phyloP scores from a whole-genome alignment of 164 flowering plant genomes.

The Stephania japonica region DNA sequence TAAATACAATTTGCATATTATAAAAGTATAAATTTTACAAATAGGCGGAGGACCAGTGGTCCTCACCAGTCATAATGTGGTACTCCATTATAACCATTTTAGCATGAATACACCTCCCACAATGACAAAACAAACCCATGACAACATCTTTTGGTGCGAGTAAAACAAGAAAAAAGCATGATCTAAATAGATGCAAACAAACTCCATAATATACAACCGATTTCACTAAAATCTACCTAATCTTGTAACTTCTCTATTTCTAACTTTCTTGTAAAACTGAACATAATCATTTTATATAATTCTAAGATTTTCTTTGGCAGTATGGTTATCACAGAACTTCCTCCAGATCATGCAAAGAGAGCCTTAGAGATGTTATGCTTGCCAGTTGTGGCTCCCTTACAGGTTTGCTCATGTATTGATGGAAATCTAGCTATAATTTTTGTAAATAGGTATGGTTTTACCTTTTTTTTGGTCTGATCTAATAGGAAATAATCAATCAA shows the following conservation, averaged over 20 bases:
- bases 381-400: conserved; percentile 74
- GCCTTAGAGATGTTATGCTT: conserved; percentile 82
- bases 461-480: conserved; percentile 9
- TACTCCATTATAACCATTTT: no score
- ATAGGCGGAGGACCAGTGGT: no score
- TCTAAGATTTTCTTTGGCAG: conserved; percentile 36
- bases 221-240: no score
- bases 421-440: not conserved
- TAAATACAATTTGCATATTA: no score
- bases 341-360: conserved; percentile 80
- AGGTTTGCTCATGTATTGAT: conserved; percentile 40
- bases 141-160: no score
- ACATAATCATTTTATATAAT: not conserved
- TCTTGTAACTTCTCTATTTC: not conserved
- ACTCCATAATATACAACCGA: no score
- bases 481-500: conserved; percentile 75
- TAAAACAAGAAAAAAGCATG: no score
- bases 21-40: no score
- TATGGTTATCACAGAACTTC: conserved; percentile 91
- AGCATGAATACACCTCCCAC: no score
- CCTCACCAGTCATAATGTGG: no score
- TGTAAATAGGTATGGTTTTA: not conserved
- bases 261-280: not conserved
- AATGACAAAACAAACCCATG: no score
- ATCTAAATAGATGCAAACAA: no score